Evolutionary conservation across 2,329 filamentous ascomycete genomes (phyloP), one percentile per base, ranked within the genome.

Genomic region (Phoma sp.): DNA sequence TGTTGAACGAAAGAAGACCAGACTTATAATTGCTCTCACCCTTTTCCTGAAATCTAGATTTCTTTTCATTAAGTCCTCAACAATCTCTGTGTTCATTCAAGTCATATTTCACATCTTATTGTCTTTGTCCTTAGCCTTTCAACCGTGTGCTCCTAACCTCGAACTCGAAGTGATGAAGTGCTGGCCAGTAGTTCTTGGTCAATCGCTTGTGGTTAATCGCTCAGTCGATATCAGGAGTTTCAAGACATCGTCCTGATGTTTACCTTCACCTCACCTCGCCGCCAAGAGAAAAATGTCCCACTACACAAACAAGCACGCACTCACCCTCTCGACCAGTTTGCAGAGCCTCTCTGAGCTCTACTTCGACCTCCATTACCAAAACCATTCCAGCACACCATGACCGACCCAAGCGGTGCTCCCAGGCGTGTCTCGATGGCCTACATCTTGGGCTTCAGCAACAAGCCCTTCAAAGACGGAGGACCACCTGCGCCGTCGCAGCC

Each of bases 401-500:
- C 59, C 5, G 46, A 63, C 25, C 24, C 50, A 32, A 55, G 51
- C 12, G 36, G 39, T 6, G 47, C 33, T 31, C 63, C 52, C 6
- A 60, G 58, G 1, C 63, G 63, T 21, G 51, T 72, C 3, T 72
- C 69, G 3, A 67, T 62, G 56, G 57, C 66, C 4, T 73, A 66
- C 32, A 51, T 72, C 9, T 57, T 73, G 4, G 71, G 71, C 13
- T 58, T 72, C 47, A 68, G 63, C 52, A 61, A 69, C 31, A 68
- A 66, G 31, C 69, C 69, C 3, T 73, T 64, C 64, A 72, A 71
- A 38, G 61, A 66, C 6, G 44, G 54, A 7, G 61, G 62, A 24
- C 53, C 55, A 6, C 53, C 62, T 4, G 31, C 45, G 13, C 55
- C 51, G 6, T 52, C 57, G n/a, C 51, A 32, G 31, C 51, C 61